Base-by-base conservation (phyloP, 768 basidiomycete genomes). In the Tricholoma hemisulphureum region DNA sequence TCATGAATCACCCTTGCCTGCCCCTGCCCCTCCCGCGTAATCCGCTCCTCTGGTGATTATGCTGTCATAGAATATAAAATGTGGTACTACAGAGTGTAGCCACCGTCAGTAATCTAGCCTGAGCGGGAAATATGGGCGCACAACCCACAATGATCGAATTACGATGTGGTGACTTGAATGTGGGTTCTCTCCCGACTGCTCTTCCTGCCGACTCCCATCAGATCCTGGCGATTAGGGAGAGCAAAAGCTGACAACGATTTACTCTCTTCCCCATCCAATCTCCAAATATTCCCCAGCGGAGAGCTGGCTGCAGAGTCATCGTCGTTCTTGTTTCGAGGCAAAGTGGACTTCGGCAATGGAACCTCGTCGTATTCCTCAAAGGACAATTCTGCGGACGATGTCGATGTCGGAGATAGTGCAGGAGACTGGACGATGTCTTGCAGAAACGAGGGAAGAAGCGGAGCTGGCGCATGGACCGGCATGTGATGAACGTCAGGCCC, bases 361-460 rank as follows among this genome's bases (percentile, higher is more conserved):
- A 70, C 55, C 14, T 80, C 79, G 18, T 82, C 77, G 46, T 76
- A 77, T 51, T 88, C 87, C 59, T 88, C 87, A 16, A 83, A 73
- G 3, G 85, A 85, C 41, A 88, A 68, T 56, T 88, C 88, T 4
- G 85, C 81, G 2, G 86, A 87, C 6, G 84, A 86, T 8, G 86
- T 79, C 14, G 84, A 85, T 4, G 85, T 78, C 18, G 87, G 82
- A 5, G 88, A 87, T 49, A 82, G 70, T 9, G 84, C 80, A n/a
- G 86, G 86, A 1, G 85, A 83, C 65, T 85, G 83, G 18, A 90
- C 82, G 21, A 89, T 85, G 61, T 90, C 87, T 65, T 89, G 86
- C 61, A 91, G 69, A 74, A 90, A 91, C 7, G 89, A 84, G 3
- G 89, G 89, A n/a, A 91, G 77, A 37, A 91, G 77, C 6, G 86